Evolutionary conservation across 768 basidiomycete species (phyloP).

Genomic region (Psilocybe subaeruginosa): DNA sequence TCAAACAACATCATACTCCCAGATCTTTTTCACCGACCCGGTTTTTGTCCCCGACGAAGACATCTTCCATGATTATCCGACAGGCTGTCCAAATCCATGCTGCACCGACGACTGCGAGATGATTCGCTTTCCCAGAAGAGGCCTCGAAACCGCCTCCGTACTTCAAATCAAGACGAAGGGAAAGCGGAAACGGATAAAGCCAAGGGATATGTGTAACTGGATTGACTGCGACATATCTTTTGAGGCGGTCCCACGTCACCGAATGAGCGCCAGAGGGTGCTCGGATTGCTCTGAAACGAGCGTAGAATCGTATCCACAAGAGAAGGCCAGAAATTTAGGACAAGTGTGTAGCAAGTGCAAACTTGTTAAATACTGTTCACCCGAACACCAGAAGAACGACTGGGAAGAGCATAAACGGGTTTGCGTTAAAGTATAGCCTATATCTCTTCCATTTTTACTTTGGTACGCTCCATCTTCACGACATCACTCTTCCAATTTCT

Average conservation of each 20-base stretch:
- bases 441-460: not conserved
- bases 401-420: slow-evolving; percentile 81
- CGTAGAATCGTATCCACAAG: slow-evolving; percentile 18
- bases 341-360: slow-evolving; percentile 79
- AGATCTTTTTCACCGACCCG: slow-evolving; percentile 77
- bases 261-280: slow-evolving; percentile 27
- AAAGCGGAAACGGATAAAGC: slow-evolving; percentile 50
- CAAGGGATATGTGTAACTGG: slow-evolving; percentile 81
- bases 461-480: not conserved
- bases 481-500: not conserved
- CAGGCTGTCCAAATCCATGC: slow-evolving; percentile 77
- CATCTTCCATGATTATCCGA: slow-evolving; percentile 78
- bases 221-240: slow-evolving; percentile 73
- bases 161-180: slow-evolving; percentile 62
- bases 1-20: slow-evolving; percentile 80
- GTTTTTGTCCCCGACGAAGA: slow-evolving; percentile 72
- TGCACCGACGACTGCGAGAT: slow-evolving; percentile 84
- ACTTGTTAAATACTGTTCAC: slow-evolving; percentile 77
- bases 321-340: slow-evolving; percentile 39
- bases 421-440: slow-evolving; percentile 38
- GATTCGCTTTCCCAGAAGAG: slow-evolving; percentile 75
- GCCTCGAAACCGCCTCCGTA: slow-evolving; percentile 61
- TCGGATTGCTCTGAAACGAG: slow-evolving; percentile 30
- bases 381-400: slow-evolving; percentile 74
- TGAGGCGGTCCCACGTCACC: slow-evolving; percentile 38